These are phyloP conservation scores for Alectoria sarmentosa DNA, from an alignment of 495 filamentous ascomycete species.

Conservation along the genomic window DNA sequence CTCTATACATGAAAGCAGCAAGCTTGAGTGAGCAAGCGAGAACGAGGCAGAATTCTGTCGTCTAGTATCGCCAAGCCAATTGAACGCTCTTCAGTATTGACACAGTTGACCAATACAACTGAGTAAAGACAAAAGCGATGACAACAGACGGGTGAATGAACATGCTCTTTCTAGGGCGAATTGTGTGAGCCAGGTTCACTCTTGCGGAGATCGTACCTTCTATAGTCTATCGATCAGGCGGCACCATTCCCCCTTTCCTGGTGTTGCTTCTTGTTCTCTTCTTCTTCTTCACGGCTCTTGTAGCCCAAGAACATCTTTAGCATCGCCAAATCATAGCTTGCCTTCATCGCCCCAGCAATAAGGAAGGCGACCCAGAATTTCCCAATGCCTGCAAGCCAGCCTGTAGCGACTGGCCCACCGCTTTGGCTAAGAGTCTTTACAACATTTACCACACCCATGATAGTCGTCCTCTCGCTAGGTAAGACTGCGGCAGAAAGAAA, in stretches of 20 bases:
- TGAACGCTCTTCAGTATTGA: too few relatives aligned
- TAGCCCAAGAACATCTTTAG: constrained; percentile 55
- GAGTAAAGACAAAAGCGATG: too few relatives aligned
- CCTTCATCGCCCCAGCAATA: constrained; percentile 60
- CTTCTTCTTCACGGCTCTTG: constrained; percentile 28
- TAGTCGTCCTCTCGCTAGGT: constrained; percentile 67
- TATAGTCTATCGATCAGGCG: not conserved
- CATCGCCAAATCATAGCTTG: constrained; percentile 67
- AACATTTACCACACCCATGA: constrained; percentile 66
- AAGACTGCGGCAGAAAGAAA: constrained; percentile 69
- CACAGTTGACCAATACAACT: too few relatives aligned
- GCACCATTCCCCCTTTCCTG: not conserved
- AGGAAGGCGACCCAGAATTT: constrained; percentile 67
- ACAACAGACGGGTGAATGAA: too few relatives aligned
- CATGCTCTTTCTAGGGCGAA: too few relatives aligned
- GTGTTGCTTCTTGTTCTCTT: constrained; percentile 8
- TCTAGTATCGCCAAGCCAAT: too few relatives aligned
- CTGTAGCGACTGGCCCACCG: constrained; percentile 60
- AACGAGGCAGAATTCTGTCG: too few relatives aligned
- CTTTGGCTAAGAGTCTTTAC: constrained; percentile 57
- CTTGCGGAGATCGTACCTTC: not conserved
- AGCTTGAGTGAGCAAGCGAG: too few relatives aligned
- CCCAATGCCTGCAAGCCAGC: constrained; percentile 54
- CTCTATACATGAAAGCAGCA: too few relatives aligned
- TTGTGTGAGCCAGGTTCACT: not conserved